These are phyloP conservation scores for Botrytis elliptica DNA, from an alignment of 2,329 filamentous ascomycete genomes.

Conservation along the genomic window DNA sequence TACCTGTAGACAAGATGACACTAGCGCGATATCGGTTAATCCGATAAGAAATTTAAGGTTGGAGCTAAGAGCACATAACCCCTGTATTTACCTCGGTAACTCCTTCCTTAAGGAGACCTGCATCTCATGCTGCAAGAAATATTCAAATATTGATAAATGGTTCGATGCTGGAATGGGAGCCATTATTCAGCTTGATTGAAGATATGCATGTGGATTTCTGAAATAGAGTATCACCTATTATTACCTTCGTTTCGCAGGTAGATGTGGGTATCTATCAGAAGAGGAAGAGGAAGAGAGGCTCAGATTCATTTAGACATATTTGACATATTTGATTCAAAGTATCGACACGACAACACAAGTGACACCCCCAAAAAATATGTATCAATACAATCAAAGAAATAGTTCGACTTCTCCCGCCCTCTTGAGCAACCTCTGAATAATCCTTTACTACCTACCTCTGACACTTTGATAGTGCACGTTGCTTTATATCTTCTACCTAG, in stretches of 20 bases:
- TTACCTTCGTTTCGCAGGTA: background rate
- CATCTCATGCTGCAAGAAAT: background rate
- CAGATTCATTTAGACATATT: background rate
- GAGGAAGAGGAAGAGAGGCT: background rate
- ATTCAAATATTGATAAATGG: background rate
- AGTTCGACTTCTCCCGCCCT: background rate
- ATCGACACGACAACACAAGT: background rate
- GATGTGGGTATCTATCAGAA: background rate
- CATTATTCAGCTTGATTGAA: background rate
- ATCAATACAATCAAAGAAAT: background rate
- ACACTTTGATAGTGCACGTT: background rate
- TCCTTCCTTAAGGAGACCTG: background rate
- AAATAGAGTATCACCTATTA: background rate
- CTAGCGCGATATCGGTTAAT: constrained; percentile 13
- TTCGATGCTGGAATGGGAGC: background rate
- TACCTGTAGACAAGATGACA: background rate
- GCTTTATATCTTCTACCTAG: background rate
- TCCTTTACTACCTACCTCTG: background rate
- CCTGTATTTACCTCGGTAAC: background rate
- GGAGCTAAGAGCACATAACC: background rate
- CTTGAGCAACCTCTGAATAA: background rate
- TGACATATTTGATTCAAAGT: background rate
- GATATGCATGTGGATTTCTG: background rate
- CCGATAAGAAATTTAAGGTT: constrained; percentile 21
- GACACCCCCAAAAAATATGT: background rate